phyloP scores from a whole-genome alignment of 2,329 filamentous ascomycete genomes.

The Colletotrichum orchidophilum region DNA sequence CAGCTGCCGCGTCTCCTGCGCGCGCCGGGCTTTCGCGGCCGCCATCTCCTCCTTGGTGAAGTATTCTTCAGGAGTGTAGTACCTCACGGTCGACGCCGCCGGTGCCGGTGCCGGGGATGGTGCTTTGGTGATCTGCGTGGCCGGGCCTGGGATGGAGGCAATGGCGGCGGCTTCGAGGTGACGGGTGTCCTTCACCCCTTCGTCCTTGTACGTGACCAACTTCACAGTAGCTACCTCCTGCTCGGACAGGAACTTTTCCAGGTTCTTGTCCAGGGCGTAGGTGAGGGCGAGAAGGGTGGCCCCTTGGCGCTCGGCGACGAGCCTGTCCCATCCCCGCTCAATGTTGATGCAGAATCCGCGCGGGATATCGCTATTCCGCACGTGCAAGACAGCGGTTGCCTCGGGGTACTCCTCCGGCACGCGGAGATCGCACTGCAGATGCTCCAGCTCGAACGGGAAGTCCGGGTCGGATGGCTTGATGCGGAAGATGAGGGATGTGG shows the following conservation, averaged over 20 bases:
- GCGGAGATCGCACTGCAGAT: conserved; percentile 72
- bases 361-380: conserved; percentile 75
- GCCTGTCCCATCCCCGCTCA: conserved; percentile 75
- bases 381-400: conserved; percentile 64
- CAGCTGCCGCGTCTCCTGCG: conserved; percentile 75
- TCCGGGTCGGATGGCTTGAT: conserved; percentile 82
- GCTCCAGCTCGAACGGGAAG: conserved; percentile 80
- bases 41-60: conserved; percentile 69
- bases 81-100: conserved; percentile 35
- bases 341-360: conserved; percentile 80
- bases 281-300: conserved; percentile 72
- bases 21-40: conserved; percentile 70
- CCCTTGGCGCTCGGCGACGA: conserved; percentile 64
- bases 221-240: conserved; percentile 79
- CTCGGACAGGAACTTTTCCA: conserved; percentile 75
- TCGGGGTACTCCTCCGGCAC: conserved; percentile 73
- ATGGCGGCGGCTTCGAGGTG: conserved; percentile 45
- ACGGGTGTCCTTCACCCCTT: conserved; percentile 61
- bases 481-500: conserved; percentile 67
- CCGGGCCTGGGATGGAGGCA: background rate
- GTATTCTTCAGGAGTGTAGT: conserved; percentile 54
- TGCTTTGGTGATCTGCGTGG: background rate
- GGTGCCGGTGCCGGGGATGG: conserved; percentile 2
- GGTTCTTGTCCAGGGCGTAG: conserved; percentile 75
- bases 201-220: conserved; percentile 70